Conservation (phyloP, 192 early-diverging fungal genomes). For the Podochytrium sp. region DNA sequence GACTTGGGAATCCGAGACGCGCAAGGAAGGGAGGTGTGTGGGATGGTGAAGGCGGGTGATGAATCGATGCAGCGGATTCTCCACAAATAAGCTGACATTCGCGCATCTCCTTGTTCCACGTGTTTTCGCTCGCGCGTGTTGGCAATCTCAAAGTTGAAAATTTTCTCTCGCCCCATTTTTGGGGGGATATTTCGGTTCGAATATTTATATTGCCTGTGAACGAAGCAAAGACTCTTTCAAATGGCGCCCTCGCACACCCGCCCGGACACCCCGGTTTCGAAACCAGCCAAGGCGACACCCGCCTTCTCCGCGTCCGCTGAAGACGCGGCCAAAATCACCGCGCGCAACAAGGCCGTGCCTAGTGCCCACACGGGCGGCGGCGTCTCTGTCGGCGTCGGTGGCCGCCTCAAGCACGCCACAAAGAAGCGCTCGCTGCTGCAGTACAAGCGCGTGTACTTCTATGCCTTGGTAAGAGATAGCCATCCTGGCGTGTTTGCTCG, state of each 20-base stretch:
- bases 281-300: constrained; percentile 1
- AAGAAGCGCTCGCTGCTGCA: constrained; percentile 30
- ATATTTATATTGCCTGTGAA: no score
- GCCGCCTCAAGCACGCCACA: constrained; percentile 28
- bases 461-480: neutral
- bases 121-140: no score
- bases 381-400: constrained; percentile 34
- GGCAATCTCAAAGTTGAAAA: no score
- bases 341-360: constrained; percentile 30
- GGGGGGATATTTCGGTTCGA: no score
- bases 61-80: no score
- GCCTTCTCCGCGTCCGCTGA: neutral
- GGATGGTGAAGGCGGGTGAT: neutral
- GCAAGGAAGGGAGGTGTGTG: neutral
- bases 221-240: no score
- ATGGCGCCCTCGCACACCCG: no score
- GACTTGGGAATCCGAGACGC: neutral
- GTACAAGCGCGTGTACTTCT: constrained; percentile 39
- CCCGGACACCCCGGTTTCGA: no score
- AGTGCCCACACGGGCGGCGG: constrained; percentile 32
- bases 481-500: neutral
- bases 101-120: no score
- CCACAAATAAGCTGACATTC: no score
- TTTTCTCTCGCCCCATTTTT: no score
- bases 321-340: constrained; percentile 7